A percentile compares a stretch with the other conserved stretches of the same genome.
phyloP scores from a whole-genome alignment of 106 monocot genomes.

The Apostasia ramifera region DNA sequence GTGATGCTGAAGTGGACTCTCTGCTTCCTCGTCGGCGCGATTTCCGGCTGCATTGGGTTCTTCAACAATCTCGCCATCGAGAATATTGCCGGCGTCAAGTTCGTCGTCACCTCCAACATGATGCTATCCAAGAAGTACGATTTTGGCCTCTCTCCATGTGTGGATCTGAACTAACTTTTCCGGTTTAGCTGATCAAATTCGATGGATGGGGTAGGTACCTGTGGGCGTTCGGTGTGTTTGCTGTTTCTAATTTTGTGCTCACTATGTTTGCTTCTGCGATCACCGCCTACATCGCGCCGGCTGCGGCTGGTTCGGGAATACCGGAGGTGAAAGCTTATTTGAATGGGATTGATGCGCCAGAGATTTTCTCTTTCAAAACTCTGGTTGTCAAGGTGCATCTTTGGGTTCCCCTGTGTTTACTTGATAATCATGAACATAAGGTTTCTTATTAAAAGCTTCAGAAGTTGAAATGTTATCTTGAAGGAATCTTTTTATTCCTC shows the following conservation, averaged over 20 bases:
- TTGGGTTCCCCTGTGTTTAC: neutral
- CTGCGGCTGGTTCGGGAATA: conserved; percentile 72
- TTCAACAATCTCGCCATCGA: conserved; percentile 72
- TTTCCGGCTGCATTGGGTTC: conserved; percentile 42
- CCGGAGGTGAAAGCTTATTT: conserved; percentile 84
- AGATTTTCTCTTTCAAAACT: conserved; percentile 44
- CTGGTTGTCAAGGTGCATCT: conserved; percentile 55
- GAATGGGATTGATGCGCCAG: conserved; percentile 74
- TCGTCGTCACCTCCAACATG: conserved; percentile 56
- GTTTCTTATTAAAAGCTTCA: neutral
- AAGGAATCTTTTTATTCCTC: too few species aligned
- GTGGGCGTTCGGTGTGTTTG: conserved; percentile 45
- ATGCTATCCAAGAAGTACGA: conserved; percentile 42
- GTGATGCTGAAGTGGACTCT: conserved; percentile 69
- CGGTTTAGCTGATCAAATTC: neutral
- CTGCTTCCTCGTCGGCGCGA: conserved; percentile 52
- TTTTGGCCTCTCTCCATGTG: neutral
- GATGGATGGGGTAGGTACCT: conserved; percentile 23
- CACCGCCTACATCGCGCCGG: conserved; percentile 52
- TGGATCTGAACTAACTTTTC: neutral
- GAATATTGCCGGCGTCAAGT: conserved; percentile 75
- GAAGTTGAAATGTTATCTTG: too few species aligned
- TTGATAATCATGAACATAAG: neutral
- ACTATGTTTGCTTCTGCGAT: conserved; percentile 49
- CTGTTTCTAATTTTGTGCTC: conserved; percentile 45